Evolutionary conservation across 768 basidiomycete genomes (phyloP), one percentile per base, ranked within the genome.

Genomic region (Brasilioporus rufonigricans): DNA sequence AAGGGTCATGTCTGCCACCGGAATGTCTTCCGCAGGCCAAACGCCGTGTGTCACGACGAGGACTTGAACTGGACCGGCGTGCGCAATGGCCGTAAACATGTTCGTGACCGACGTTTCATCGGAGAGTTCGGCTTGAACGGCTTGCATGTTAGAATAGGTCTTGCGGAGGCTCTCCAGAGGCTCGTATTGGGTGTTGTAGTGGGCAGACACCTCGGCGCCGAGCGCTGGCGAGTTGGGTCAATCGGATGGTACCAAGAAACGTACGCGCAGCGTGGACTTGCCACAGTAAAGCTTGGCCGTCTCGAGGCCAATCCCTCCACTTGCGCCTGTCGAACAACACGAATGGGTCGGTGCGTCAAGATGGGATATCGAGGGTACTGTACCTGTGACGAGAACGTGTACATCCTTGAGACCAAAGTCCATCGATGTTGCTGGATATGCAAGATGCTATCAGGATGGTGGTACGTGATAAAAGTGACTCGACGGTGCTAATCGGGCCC

Each of bases 221-320:
- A 86, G 84, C 40, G 83, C 88, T 89, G 64, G 24, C 23, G 21
- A 19, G 31, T 27, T 16, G 10, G 11, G 16, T 18, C 10, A 11
- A 6, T 55, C 35, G 55, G 50, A 41, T 1, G 19, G 5, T n/a
- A n/a, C 13, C 2, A 2, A 43, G 5, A 24, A 38, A n/a, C 32
- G 4, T n/a, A 6, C 6, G 23, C 2, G 23, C 11, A 0, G 18
- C 0, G 1, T 12, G 48, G 27, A 71, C 74, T 64, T 54, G 83
- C 86, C 74, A 31, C 84, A 75, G 64, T 83, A 90, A 0, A 80
- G 63, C 13, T 74, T 74, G 16, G 76, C 75, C 4, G 83, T 86
- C 60, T 80, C 83, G 1, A 87, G 73, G 10, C 89, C 89, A 33
- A 91, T 90, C 1, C 86, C 88, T 4, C 88, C 87, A 60, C 83